Base-by-base conservation (phyloP, 305 asterid species). In the Rubia tinctorum region DNA sequence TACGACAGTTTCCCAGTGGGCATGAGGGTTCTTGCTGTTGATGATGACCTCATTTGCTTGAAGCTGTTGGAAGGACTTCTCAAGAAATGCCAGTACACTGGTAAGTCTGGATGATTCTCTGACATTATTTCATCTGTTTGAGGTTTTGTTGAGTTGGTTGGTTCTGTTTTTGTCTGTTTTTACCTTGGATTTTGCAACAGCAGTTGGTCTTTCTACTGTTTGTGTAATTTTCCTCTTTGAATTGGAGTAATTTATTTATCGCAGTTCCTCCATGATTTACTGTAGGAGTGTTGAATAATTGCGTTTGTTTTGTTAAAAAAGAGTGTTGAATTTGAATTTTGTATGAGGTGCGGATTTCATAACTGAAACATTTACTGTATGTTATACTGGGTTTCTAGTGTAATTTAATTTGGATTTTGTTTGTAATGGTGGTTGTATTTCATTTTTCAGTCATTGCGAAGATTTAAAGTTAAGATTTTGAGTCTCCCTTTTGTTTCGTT, bases 11-110 rank as follows among this genome's bases (percentile, higher is more conserved):
- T 92, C 45, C 98, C 98, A 0, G 86, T 85, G 72, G 97, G 98
- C 70, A 78, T 92, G 85, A 89, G 97, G 45, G 95, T 92, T 81
- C 98, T 92, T 82, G 96, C 98, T 14, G 97, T 92, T 73, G 98
- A 92, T 79, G 98, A 92, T 80, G 86, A 90, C 76, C 88, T 83
- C 43, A 79, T 75, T 81, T 92, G 97, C 83, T 87, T 92, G 80
- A 89, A 80, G 85, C 44, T 89, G 34, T 78, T 92, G 88, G 96
- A 88, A 20, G 80, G 83, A 51, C 83, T 90, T 47, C 97, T 92
- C 40, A 81, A 89, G 42, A 90, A 85, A 84, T 92, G 98, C 87
- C 84, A 86, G 73, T 91, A 91, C 76, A 84, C 83, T 73, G 97
- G 97, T 91, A 75, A 67, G 86, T 37, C 22, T 37, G 56, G 51